These are phyloP conservation scores for Camptophora hylomeconis DNA, from an alignment of 2,329 filamentous ascomycete genomes.

Conservation along the genomic window DNA sequence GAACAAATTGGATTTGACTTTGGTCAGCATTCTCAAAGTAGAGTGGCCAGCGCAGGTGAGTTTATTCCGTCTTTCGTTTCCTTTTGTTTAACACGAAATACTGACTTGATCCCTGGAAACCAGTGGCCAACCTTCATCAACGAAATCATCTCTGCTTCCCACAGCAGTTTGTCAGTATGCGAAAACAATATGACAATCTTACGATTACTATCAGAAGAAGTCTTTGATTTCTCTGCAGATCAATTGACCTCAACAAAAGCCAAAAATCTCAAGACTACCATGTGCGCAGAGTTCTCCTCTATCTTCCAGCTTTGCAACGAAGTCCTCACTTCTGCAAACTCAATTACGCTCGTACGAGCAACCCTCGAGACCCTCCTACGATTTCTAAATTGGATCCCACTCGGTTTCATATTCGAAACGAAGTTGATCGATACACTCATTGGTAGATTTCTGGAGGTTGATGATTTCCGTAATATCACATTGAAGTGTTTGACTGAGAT, in stretches of 20 bases:
- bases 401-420: slow-evolving; percentile 98
- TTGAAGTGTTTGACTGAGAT: slow-evolving; percentile 96
- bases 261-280: slow-evolving; percentile 90
- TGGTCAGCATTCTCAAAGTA: slow-evolving; percentile 95
- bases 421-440: slow-evolving; percentile 88
- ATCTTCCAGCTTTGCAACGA: slow-evolving; percentile 98
- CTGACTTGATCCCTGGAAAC: too few relatives aligned
- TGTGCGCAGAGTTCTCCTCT: slow-evolving; percentile 96
- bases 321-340: slow-evolving; percentile 78
- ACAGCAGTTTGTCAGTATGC: slow-evolving; percentile 90
- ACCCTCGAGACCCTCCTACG: slow-evolving; percentile 89
- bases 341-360: slow-evolving; percentile 83
- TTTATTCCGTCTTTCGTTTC: too few relatives aligned
- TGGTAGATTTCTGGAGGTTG: slow-evolving; percentile 80
- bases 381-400: slow-evolving; percentile 97
- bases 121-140: slow-evolving; percentile 99
- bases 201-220: slow-evolving; percentile 87
- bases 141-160: slow-evolving; percentile 94
- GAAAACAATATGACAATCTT: slow-evolving; percentile 99
- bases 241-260: slow-evolving; percentile 99
- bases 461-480: slow-evolving; percentile 93
- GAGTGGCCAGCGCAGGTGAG: slow-evolving; percentile 99
- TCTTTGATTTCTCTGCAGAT: slow-evolving; percentile 97
- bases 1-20: slow-evolving; percentile 96
- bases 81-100: too few relatives aligned